Evolutionary conservation across 371 early-diverging fungal genomes (phyloP).

Genomic region (Haplosporangium sp.): DNA sequence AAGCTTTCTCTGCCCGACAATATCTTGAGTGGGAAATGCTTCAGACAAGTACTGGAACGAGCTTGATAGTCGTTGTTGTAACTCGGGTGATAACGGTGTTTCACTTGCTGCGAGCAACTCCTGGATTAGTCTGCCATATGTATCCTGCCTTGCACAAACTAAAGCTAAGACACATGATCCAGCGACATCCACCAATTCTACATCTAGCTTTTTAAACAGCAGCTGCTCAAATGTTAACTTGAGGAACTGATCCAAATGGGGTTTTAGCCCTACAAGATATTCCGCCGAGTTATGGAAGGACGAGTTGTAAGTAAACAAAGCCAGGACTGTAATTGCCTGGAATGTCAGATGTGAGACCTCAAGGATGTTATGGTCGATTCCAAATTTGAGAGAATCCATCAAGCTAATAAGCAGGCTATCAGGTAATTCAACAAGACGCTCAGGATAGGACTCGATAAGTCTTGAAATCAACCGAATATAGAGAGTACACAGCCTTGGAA

Average conservation of each 20-base stretch:
- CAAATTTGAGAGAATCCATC: constrained; percentile 75
- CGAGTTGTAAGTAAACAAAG: constrained; percentile 64
- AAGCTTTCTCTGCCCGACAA: constrained; percentile 31
- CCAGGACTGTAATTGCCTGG: constrained; percentile 72
- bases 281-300: constrained; percentile 23
- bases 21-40: constrained; percentile 34
- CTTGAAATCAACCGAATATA: constrained; percentile 76
- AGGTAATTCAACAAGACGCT: constrained; percentile 69
- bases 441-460: constrained; percentile 76
- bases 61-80: constrained; percentile 57
- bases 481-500: constrained; percentile 75
- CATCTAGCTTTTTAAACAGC: constrained; percentile 71
- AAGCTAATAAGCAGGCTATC: constrained; percentile 66
- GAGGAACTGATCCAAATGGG: constrained; percentile 66
- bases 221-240: constrained; percentile 65
- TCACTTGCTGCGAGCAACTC: constrained; percentile 64
- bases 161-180: constrained; percentile 71
- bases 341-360: constrained; percentile 73
- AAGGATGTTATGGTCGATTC: constrained; percentile 69
- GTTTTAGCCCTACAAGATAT: constrained; percentile 38
- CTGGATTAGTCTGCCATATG: constrained; percentile 62
- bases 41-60: constrained; percentile 47
- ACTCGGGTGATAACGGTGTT: constrained; percentile 61
- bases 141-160: constrained; percentile 66
- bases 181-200: constrained; percentile 68